Percentiles rank a stretch among this genome's conserved stretches.
phyloP scores from a whole-genome alignment of 1,139 yeast genomes.

The Candida tunisiensis region DNA sequence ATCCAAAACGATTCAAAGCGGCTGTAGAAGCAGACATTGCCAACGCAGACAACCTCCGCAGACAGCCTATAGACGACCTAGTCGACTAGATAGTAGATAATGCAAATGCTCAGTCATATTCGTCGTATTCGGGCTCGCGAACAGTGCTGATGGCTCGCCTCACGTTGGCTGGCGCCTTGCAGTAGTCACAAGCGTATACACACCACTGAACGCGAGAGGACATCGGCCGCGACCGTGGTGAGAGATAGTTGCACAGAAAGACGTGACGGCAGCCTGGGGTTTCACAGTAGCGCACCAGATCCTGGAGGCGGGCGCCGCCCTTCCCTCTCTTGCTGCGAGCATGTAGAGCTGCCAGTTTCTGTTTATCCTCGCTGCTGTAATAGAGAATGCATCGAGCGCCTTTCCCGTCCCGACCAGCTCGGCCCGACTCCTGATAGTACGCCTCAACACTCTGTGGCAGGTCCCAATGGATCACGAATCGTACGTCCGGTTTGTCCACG shows the following conservation, averaged over 20 bases:
- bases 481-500: conserved; percentile 80
- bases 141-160: conserved; percentile 5
- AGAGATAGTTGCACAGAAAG: conserved; percentile 65
- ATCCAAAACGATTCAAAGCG: conserved; percentile 36
- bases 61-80: not conserved
- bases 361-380: conserved; percentile 19
- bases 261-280: conserved; percentile 66
- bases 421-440: conserved; percentile 84
- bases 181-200: conserved; percentile 17
- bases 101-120: not conserved
- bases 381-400: conserved; percentile 66
- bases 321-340: conserved; percentile 30
- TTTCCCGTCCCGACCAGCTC: conserved; percentile 88
- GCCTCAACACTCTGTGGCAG: conserved; percentile 81
- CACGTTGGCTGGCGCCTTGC: conserved; percentile 9
- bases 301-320: conserved; percentile 17
- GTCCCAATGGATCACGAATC: conserved; percentile 73
- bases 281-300: conserved; percentile 68
- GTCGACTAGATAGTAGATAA: not conserved
- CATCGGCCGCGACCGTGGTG: too few relatives aligned
- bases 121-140: not conserved
- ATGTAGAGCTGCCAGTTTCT: conserved; percentile 1
- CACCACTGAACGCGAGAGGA: conserved; percentile 11
- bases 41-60: conserved; percentile 32
- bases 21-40: conserved; percentile 59